These are phyloP conservation scores for Colletotrichum acutatum DNA, from an alignment of 2,329 filamentous ascomycete genomes.

Conservation along the genomic window DNA sequence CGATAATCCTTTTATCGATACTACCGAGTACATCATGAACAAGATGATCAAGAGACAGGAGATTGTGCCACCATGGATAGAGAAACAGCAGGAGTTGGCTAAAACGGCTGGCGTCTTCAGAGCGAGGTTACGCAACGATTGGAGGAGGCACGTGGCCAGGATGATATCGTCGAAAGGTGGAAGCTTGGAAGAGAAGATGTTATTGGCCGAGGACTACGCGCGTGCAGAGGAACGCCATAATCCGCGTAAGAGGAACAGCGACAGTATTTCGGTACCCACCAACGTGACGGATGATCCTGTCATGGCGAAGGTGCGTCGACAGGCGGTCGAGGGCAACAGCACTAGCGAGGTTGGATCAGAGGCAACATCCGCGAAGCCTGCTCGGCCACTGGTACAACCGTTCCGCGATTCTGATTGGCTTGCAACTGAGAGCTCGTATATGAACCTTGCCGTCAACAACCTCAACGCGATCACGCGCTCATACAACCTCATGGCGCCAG, in stretches of 20 bases:
- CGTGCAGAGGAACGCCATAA: slow-evolving; percentile 77
- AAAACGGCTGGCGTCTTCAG: slow-evolving; percentile 78
- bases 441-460: slow-evolving; percentile 78
- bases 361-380: not conserved
- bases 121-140: slow-evolving; percentile 79
- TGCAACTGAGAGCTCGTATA: slow-evolving; percentile 76
- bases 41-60: slow-evolving; percentile 98
- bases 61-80: slow-evolving; percentile 97
- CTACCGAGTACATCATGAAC: slow-evolving; percentile 98
- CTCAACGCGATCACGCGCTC: slow-evolving; percentile 85
- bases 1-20: slow-evolving; percentile 91
- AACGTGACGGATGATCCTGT: slow-evolving; percentile 60
- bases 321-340: not conserved
- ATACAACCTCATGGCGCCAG: slow-evolving; percentile 95
- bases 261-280: slow-evolving; percentile 59
- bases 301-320: slow-evolving; percentile 57
- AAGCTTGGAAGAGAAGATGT: slow-evolving; percentile 77
- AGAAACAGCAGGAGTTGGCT: slow-evolving; percentile 93
- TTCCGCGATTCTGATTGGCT: slow-evolving; percentile 87
- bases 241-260: slow-evolving; percentile 59
- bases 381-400: slow-evolving; percentile 59
- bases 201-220: slow-evolving; percentile 78
- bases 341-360: not conserved
- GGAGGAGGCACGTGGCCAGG: slow-evolving; percentile 84
- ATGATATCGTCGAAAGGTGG: slow-evolving; percentile 84